Evolutionary conservation across 148 eudicot genomes (phyloP).

Genomic region (Rhododendron ferrugineum): DNA sequence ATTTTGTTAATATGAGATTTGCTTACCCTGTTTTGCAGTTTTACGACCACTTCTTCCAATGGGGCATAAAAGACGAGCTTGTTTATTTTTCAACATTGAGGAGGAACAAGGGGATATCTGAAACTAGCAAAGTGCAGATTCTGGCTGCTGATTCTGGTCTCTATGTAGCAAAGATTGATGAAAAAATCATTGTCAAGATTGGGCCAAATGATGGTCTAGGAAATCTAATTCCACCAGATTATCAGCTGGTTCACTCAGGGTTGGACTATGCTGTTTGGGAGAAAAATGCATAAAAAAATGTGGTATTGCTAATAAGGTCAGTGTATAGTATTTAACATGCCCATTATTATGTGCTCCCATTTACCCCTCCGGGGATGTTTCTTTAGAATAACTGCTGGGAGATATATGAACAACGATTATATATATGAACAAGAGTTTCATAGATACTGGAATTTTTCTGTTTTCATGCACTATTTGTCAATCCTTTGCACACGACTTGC

Average conservation of each 20-base stretch:
- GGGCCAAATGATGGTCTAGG: slow-evolving; percentile 42
- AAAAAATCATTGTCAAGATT: slow-evolving; percentile 39
- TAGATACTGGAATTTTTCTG: neutral
- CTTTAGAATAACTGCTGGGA: neutral
- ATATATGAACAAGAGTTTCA: neutral
- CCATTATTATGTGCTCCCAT: neutral
- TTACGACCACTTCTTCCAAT: slow-evolving; percentile 57
- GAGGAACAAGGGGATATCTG: slow-evolving; percentile 37
- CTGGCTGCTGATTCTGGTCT: slow-evolving; percentile 51
- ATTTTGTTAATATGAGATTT: neutral
- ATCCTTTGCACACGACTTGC: neutral
- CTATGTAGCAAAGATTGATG: slow-evolving; percentile 53
- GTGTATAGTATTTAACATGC: neutral
- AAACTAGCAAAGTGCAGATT: slow-evolving; percentile 43
- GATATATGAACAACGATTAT: neutral
- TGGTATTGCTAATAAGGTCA: neutral
- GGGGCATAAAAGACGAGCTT: slow-evolving; percentile 56
- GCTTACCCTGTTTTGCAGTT: slow-evolving; percentile 29
- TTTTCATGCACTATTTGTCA: neutral
- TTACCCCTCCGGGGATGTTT: neutral
- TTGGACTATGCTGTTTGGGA: slow-evolving; percentile 48
- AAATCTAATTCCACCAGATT: slow-evolving; percentile 43
- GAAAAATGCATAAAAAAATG: slow-evolving; percentile 6
- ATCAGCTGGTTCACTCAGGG: slow-evolving; percentile 36
- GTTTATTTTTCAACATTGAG: slow-evolving; percentile 30